phyloP scores from a whole-genome alignment of 768 basidiomycete genomes.

The Daedaleopsis nitida region DNA sequence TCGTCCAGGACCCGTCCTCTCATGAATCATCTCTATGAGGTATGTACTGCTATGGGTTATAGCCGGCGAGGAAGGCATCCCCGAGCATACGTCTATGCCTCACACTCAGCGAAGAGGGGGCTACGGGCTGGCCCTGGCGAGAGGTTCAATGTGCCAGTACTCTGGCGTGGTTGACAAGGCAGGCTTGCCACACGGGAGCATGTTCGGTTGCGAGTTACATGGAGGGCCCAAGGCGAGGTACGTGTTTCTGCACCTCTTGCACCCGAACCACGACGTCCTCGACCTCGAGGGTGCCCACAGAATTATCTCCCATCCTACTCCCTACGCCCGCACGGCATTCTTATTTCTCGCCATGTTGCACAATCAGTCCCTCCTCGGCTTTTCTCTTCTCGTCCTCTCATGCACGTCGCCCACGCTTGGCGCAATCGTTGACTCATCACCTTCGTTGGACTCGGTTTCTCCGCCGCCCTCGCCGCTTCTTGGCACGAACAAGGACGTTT shows the following conservation, averaged over 20 bases:
- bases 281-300: not conserved
- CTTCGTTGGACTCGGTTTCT: not conserved
- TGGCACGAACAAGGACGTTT: not conserved
- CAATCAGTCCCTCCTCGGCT: conserved; percentile 15
- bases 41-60: too few species aligned
- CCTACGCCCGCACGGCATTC: conserved; percentile 26
- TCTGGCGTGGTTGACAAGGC: not conserved
- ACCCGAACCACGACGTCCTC: conserved; percentile 2
- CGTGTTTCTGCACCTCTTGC: not conserved
- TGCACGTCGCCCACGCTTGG: conserved; percentile 19
- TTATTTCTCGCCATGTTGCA: conserved; percentile 10
- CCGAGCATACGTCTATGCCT: too few species aligned
- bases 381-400: conserved; percentile 19
- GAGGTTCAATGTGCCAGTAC: too few species aligned
- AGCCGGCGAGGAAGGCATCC: too few species aligned
- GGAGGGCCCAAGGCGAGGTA: not conserved
- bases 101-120: too few species aligned
- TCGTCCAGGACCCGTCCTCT: too few species aligned
- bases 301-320: not conserved
- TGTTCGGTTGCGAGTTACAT: not conserved
- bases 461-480: conserved; percentile 9
- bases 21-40: too few species aligned
- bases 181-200: not conserved
- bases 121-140: not conserved
- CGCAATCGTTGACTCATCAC: not conserved